Percentiles rank a stretch among this genome's conserved stretches.
Evolutionary conservation across 2,329 filamentous ascomycete genomes (phyloP).

Genomic region (Onygena corvina): DNA sequence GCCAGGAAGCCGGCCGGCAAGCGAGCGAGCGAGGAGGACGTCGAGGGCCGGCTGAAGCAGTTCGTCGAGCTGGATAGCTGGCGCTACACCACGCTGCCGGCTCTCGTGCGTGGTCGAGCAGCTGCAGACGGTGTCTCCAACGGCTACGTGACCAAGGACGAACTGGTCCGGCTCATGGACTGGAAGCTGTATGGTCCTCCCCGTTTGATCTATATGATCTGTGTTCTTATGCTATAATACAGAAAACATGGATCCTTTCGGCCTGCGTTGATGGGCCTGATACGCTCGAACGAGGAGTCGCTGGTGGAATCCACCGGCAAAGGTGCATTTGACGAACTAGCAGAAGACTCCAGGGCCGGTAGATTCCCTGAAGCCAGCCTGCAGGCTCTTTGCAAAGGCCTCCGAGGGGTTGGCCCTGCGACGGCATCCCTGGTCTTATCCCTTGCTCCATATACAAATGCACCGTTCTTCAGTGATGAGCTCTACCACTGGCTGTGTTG

Average conservation of each 20-base stretch:
- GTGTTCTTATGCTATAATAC: background rate
- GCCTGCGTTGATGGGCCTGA: slow-evolving; percentile 31
- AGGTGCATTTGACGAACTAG: slow-evolving; percentile 19
- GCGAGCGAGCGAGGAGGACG: background rate
- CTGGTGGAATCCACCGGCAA: slow-evolving; percentile 21
- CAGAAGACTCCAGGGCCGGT: slow-evolving; percentile 1
- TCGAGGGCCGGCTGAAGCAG: slow-evolving; percentile 17
- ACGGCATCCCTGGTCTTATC: slow-evolving; percentile 34
- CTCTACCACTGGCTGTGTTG: slow-evolving; percentile 30
- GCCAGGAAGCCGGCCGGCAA: background rate
- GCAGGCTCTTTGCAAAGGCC: slow-evolving; percentile 24
- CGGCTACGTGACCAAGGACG: slow-evolving; percentile 23
- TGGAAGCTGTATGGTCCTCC: slow-evolving; percentile 33
- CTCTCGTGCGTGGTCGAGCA: slow-evolving; percentile 15
- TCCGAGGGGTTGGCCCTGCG: slow-evolving; percentile 33
- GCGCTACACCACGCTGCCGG: slow-evolving; percentile 29
- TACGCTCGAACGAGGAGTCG: slow-evolving; percentile 26
- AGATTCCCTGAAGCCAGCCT: slow-evolving; percentile 25
- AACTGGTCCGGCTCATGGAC: slow-evolving; percentile 30
- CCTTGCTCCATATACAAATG: slow-evolving; percentile 17
- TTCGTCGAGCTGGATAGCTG: slow-evolving; percentile 28
- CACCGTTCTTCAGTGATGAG: slow-evolving; percentile 37
- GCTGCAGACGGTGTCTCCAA: slow-evolving; percentile 1
- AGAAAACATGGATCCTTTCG: slow-evolving; percentile 33
- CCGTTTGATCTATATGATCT: background rate